Conservation (phyloP, 2,329 filamentous ascomycete species). For the Diaporthe sp. region DNA sequence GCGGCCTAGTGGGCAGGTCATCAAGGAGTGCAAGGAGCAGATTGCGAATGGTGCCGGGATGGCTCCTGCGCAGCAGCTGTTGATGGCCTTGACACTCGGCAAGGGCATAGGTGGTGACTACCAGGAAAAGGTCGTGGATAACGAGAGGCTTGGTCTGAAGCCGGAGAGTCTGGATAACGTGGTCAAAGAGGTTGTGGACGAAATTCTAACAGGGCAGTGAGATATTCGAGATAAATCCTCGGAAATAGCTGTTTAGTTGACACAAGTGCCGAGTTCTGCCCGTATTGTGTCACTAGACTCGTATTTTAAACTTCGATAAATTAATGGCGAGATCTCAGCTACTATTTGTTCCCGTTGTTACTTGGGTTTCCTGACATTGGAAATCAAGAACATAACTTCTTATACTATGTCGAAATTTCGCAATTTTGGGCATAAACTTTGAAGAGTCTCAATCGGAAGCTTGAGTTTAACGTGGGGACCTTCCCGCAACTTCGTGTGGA, state of each 20-base stretch:
- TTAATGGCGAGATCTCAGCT: background rate
- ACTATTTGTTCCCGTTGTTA: too few species aligned
- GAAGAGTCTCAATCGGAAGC: background rate
- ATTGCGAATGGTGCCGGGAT: background rate
- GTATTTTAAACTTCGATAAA: background rate
- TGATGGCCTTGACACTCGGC: constrained; percentile 4
- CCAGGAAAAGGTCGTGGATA: background rate
- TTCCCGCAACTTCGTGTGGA: background rate
- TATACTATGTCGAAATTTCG: background rate
- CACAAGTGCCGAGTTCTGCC: too few species aligned
- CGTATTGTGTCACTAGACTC: too few species aligned
- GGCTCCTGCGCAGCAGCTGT: background rate
- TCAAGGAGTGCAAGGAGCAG: background rate
- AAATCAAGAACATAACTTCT: background rate
- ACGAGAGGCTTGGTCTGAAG: background rate
- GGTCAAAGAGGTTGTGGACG: background rate
- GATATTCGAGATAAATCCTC: rapidly evolving
- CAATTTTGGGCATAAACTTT: background rate
- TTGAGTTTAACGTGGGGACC: background rate
- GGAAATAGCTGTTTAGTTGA: too few species aligned
- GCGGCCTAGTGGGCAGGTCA: background rate
- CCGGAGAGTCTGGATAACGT: constrained; percentile 6
- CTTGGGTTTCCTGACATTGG: background rate
- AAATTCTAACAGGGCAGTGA: background rate
- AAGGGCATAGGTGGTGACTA: constrained; percentile 9